Conservation (phyloP, 495 filamentous ascomycete genomes). For the Xylona heveae region DNA sequence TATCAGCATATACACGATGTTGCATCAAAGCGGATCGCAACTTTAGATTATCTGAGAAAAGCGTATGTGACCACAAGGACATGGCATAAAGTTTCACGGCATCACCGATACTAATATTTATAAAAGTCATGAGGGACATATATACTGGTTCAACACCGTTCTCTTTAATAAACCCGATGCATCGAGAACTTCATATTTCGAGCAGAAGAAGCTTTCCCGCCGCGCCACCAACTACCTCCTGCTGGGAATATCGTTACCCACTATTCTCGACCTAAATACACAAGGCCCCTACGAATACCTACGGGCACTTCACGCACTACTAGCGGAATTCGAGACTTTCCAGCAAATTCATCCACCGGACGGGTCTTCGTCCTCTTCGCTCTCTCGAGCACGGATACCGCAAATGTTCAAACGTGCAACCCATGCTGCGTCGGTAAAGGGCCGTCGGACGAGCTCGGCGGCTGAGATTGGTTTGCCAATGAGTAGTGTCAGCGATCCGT, state of each 20-base stretch:
- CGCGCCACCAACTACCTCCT: conserved; percentile 76
- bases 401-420: conserved; percentile 71
- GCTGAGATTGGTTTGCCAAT: conserved; percentile 41
- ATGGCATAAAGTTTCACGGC: conserved; percentile 1
- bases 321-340: conserved; percentile 83
- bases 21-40: conserved; percentile 86
- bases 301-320: conserved; percentile 62
- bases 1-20: conserved; percentile 81
- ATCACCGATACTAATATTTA: not conserved
- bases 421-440: conserved; percentile 35
- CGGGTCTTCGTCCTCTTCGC: conserved; percentile 42
- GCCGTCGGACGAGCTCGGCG: conserved; percentile 49
- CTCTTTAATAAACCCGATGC: conserved; percentile 75
- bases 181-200: conserved; percentile 45
- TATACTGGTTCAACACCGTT: conserved; percentile 96
- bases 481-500: conserved; percentile 24
- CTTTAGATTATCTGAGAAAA: conserved; percentile 79
- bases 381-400: conserved; percentile 57
- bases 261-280: conserved; percentile 68
- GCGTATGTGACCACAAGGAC: conserved; percentile 33
- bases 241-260: conserved; percentile 76
- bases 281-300: conserved; percentile 65
- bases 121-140: conserved; percentile 64
- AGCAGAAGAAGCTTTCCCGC: conserved; percentile 19
- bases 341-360: conserved; percentile 65